phyloP scores from a whole-genome alignment of 2,329 filamentous ascomycete species.

The Sordariomycetes sp. region DNA sequence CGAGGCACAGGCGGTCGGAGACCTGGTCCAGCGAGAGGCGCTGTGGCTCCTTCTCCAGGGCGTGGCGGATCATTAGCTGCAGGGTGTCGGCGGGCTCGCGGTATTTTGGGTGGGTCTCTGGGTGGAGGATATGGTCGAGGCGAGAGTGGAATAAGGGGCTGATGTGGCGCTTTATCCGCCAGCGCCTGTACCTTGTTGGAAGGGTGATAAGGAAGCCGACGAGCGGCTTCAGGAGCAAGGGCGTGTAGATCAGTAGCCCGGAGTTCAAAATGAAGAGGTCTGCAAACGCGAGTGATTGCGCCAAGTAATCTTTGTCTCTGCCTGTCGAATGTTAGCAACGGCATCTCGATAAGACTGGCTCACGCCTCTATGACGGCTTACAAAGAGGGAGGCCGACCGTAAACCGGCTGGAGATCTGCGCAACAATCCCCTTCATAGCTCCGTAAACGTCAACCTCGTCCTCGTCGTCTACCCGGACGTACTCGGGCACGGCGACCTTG shows the following conservation, averaged over 20 bases:
- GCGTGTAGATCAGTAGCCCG: constrained; percentile 5
- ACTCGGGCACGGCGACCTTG: constrained; percentile 1
- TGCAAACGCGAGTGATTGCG: constrained; percentile 2
- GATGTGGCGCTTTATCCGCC: constrained; percentile 1
- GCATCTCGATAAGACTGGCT: background rate
- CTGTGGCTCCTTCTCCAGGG: constrained; percentile 21
- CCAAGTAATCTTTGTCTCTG: constrained; percentile 5
- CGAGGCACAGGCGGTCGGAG: constrained; percentile 10
- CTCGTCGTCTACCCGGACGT: background rate
- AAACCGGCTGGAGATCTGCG: constrained; percentile 7
- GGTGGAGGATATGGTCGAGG: background rate
- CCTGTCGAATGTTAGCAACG: background rate
- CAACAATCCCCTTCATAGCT: constrained; percentile 7
- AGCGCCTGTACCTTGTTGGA: constrained; percentile 7
- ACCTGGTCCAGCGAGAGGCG: constrained; percentile 15
- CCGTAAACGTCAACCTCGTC: constrained; percentile 6
- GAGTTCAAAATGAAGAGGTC: constrained; percentile 7
- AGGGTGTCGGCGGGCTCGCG: constrained; percentile 24
- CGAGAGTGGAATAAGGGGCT: background rate
- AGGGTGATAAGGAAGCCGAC: constrained; percentile 6
- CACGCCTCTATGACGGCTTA: background rate
- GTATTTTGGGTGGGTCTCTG: constrained; percentile 5
- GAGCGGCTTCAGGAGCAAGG: constrained; percentile 4
- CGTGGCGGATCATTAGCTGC: constrained; percentile 29
- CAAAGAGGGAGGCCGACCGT: constrained; percentile 7